Base-by-base conservation (phyloP, 2,329 filamentous ascomycete species). In the Aspergillus alliaceus region DNA sequence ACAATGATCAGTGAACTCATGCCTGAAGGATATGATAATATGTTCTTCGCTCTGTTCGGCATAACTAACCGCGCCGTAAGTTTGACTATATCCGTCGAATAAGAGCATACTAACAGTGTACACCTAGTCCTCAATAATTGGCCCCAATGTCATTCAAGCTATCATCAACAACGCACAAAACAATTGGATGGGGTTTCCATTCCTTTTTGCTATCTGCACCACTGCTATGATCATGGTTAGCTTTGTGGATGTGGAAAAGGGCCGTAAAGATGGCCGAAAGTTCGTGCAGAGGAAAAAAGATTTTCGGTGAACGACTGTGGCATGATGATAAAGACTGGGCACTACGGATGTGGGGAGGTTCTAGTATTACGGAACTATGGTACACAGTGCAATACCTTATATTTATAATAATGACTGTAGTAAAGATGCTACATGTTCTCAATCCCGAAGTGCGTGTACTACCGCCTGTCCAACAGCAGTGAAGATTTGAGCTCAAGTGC, bases 1-100 rank as follows among this genome's bases (percentile, higher is more conserved):
- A 77, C 75, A 2, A 77, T 78, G 75, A 76, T 78, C 56, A 76
- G 73, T 46, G 75, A 78, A 39, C 67, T 78, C 14, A 77, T 75
- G 61, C 76, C 75, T 2, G 65, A 68, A 14, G 75, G 75, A 14
- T 78, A 76, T 47, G 75, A 78, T 55, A 77, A 77, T 20, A 77
- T 78, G 74, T 77, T 78, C 58, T 78, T 77, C 34, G 74, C 74
- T 2, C 62, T 78, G 3, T 77, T 78, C 55, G 75, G 75, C 4
- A 77, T 78, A 42, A 78, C 76, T 1, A 77, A 77, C 56, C 72
- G 75, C 14, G 74, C 74, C 31, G 75, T 77, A 64, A 64, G 74
- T 67, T 20, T 29, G 7, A 46, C 9, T n/a, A 9, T 14, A 15
- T 31, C 44, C 32, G 18, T 22, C 24, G n/a, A 18, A 42, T 20